These are phyloP conservation scores for Alternaria sp. DNA, from an alignment of 2,329 filamentous ascomycete species.

Conservation along the genomic window DNA sequence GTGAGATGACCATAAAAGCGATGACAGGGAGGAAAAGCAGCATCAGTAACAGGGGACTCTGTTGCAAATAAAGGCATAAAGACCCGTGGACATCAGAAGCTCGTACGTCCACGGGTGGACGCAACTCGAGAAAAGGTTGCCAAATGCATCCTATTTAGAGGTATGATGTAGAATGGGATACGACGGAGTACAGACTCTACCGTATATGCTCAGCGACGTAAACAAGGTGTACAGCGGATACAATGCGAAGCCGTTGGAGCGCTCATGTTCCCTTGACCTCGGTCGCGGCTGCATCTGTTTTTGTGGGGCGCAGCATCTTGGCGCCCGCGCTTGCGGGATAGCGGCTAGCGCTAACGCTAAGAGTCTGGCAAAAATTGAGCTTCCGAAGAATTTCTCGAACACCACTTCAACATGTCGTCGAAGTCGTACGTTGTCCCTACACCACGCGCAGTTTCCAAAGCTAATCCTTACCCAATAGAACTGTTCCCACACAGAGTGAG, in stretches of 20 bases:
- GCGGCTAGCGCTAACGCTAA: conserved; percentile 15
- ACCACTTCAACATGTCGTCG: conserved; percentile 46
- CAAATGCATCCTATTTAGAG: background rate
- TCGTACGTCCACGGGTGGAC: background rate
- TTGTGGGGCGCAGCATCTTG: background rate
- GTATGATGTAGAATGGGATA: background rate
- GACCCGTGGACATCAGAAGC: too few species aligned
- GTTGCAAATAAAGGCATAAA: too few species aligned
- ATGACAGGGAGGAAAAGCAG: background rate
- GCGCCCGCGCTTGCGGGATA: background rate
- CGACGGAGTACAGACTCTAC: background rate
- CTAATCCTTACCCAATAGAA: conserved; percentile 60
- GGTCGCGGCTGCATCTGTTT: background rate
- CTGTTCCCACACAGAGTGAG: conserved; percentile 92
- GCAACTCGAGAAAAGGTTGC: background rate
- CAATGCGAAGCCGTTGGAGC: background rate
- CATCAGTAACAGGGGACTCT: background rate
- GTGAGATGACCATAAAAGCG: background rate
- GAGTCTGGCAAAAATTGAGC: conserved; percentile 20
- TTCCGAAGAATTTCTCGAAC: conserved; percentile 57
- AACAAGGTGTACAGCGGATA: background rate
- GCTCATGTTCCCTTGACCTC: background rate
- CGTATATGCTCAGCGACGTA: background rate
- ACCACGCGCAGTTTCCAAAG: conserved; percentile 57
- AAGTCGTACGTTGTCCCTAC: conserved; percentile 63